These are phyloP conservation scores for Sechiopsis laciniata DNA, from an alignment of 306 rosid genomes.

Conservation along the genomic window DNA sequence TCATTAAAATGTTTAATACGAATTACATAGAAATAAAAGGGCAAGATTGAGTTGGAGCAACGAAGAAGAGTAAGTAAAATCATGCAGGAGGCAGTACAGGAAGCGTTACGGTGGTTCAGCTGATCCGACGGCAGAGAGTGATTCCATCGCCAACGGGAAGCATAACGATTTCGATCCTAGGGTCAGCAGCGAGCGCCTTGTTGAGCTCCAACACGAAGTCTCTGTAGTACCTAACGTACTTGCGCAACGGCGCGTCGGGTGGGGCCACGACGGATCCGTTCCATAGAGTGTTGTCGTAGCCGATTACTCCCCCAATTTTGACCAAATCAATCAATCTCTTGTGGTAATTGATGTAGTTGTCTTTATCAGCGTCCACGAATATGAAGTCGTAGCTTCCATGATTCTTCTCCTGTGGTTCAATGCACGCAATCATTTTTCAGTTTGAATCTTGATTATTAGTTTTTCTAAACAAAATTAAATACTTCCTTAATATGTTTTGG, in stretches of 20 bases:
- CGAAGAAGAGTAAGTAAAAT: not conserved
- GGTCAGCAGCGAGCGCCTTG: constrained; percentile 79
- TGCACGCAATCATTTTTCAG: not conserved
- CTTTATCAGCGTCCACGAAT: constrained; percentile 88
- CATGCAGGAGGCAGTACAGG: not conserved
- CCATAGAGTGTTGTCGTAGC: constrained; percentile 92
- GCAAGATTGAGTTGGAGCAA: not conserved
- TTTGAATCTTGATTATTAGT: not conserved
- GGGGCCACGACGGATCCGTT: constrained; percentile 90
- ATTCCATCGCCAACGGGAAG: constrained; percentile 24
- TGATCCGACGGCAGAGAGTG: constrained; percentile 23
- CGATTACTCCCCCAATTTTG: constrained; percentile 77
- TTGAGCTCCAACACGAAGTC: constrained; percentile 85
- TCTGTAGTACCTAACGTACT: constrained; percentile 79
- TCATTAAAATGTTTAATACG: not conserved
- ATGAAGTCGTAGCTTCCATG: constrained; percentile 77
- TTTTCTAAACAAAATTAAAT: not conserved
- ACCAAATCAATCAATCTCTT: constrained; percentile 73
- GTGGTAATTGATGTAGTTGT: constrained; percentile 89
- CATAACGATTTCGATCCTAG: constrained; percentile 84
- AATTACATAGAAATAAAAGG: not conserved
- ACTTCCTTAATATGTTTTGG: too few relatives aligned
- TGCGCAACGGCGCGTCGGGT: constrained; percentile 71
- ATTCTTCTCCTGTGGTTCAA: constrained; percentile 50
- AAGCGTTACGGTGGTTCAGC: not conserved